Evolutionary conservation across 805 yeast genomes (phyloP), one percentile per base, ranked within the genome.

Genomic region (Wickerhamiella alocasiicola): DNA sequence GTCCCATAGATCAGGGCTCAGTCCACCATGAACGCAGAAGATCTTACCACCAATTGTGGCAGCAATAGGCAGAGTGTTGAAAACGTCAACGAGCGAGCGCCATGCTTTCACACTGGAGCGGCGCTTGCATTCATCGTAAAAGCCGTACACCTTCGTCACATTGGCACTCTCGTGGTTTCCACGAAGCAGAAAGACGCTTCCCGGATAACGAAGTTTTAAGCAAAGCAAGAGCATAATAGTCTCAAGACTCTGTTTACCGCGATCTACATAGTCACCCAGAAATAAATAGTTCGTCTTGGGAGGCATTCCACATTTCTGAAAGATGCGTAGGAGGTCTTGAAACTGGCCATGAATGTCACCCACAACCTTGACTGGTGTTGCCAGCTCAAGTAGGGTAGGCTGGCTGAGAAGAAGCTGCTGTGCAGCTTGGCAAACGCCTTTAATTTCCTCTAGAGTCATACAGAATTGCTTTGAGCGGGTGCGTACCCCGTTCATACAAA

Each of bases 151-250:
- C 50, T 95, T 74, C 1, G 97, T 91, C 44, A 91, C 94, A 53
- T 83, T 84, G 16, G 98, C 97, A 60, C 95, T 84, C 64, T 91
- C 98, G 63, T 91, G 98, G 61, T 91, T 91, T n/a, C 98, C 98
- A 50, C 98, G 68, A 28, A 91, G 67, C 46, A 91, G 61, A 60
- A 85, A 87, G 57, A 91, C 84, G 61, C 87, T 87, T 55, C 87
- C 94, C 0, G 98, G 97, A 55, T 84, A 91, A 56, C 88, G 85
- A 57, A 91, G 84, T 61, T 91, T 91, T 62, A 84, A 85, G 60
- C 95, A 84, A 35, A 91, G 66, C 44, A 91, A 66, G 34, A 91
- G 66, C 46, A 88, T 65, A 16, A 91, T 84, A 0, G 98, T 91
- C 60, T 91, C 99, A 41, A 91, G 64, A 2, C 91, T 78, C 63